These are phyloP conservation scores for Ophiocordyceps camponoti-saundersi DNA, from an alignment of 2,329 filamentous ascomycete species.

Conservation along the genomic window DNA sequence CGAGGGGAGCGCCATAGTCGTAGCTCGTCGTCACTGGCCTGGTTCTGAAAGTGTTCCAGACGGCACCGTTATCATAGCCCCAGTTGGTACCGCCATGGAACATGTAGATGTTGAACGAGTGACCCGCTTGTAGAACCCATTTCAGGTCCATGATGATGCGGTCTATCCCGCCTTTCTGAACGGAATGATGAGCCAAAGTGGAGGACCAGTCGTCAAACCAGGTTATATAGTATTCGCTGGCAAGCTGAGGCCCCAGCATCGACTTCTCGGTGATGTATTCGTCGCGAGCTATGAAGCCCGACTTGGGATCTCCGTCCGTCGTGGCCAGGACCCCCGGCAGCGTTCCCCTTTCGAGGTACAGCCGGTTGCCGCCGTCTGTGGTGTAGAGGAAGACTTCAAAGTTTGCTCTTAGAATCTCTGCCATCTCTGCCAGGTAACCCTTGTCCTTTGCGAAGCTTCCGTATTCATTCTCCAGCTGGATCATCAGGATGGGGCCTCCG, in stretches of 20 bases:
- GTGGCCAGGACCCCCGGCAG: conserved; percentile 26
- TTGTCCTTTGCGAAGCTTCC: conserved; percentile 29
- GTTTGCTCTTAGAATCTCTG: conserved; percentile 21
- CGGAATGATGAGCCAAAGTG: conserved; percentile 20
- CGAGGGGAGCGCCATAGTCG: conserved; percentile 31
- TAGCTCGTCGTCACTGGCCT: conserved; percentile 27
- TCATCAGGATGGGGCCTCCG: conserved; percentile 30
- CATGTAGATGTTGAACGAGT: conserved; percentile 32
- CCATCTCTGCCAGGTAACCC: conserved; percentile 21
- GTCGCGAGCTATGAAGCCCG: conserved; percentile 15
- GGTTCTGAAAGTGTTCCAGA: conserved; percentile 20
- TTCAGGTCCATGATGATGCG: conserved; percentile 6
- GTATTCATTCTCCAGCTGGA: conserved; percentile 34
- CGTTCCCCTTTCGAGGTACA: conserved; percentile 23
- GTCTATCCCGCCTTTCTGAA: neutral
- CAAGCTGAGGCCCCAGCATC: conserved; percentile 25
- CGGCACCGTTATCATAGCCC: conserved; percentile 26
- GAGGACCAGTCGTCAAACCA: conserved; percentile 3
- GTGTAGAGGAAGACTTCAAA: conserved; percentile 30
- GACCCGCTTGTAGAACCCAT: conserved; percentile 7
- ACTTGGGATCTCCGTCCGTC: conserved; percentile 24
- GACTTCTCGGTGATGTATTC: conserved; percentile 23
- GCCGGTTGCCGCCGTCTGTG: conserved; percentile 28
- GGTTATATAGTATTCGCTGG: conserved; percentile 19
- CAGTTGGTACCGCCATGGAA: conserved; percentile 35